Conservation (phyloP, 108 stramenopile genomes). For the Licmophora abbreviata region DNA sequence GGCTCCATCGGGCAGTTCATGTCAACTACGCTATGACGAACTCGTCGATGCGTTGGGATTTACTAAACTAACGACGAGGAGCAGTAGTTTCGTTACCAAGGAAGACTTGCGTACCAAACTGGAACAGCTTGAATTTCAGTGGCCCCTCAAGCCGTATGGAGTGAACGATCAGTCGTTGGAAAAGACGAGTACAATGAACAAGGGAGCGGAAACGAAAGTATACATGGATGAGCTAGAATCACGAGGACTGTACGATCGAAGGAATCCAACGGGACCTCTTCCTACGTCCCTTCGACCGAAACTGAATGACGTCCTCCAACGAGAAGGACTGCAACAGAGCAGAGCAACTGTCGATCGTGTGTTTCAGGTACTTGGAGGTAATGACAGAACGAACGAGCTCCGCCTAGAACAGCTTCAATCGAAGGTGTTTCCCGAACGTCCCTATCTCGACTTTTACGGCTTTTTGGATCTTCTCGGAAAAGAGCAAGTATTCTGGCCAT, state of each 20-base stretch:
- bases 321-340: constrained; percentile 8
- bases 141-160: constrained; percentile 33
- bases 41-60: constrained; percentile 4
- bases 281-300: constrained; percentile 25
- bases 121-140: constrained; percentile 11
- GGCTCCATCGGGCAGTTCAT: constrained; percentile 25
- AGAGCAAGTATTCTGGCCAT: constrained; percentile 12
- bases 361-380: constrained; percentile 1
- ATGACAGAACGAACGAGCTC: not conserved
- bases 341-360: not conserved
- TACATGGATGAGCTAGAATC: constrained; percentile 29
- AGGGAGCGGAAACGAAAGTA: constrained; percentile 30
- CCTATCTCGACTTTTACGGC: constrained; percentile 13
- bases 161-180: constrained; percentile 16
- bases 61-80: not conserved
- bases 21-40: constrained; percentile 16
- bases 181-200: constrained; percentile 29
- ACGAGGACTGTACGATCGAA: constrained; percentile 22
- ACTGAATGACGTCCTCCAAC: constrained; percentile 12
- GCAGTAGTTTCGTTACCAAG: not conserved
- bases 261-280: constrained; percentile 28
- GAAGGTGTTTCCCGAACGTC: not conserved
- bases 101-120: constrained; percentile 12
- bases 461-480: constrained; percentile 11
- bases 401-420: not conserved